Percentiles rank a stretch among this genome's conserved stretches.
Evolutionary conservation across 768 basidiomycete genomes (phyloP).

Genomic region (Rhodotorula diobovata): DNA sequence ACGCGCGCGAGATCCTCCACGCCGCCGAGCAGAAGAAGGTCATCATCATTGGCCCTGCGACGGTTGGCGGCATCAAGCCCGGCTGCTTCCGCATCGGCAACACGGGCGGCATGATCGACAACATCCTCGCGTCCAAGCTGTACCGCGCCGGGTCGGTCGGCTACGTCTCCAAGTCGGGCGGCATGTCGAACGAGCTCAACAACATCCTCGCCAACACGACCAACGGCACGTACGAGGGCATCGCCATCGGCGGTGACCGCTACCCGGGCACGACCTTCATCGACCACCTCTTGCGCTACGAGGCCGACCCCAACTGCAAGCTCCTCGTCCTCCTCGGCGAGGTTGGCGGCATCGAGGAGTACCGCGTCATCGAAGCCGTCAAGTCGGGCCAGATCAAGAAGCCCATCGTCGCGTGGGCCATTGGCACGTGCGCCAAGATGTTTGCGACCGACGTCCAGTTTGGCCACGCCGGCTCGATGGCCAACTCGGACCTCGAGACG

Average conservation of each 20-base stretch:
- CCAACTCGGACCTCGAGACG: slow-evolving; percentile 94
- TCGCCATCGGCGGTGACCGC: slow-evolving; percentile 98
- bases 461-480: slow-evolving; percentile 97
- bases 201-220: slow-evolving; percentile 94
- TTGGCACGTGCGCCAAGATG: slow-evolving; percentile 99
- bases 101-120: slow-evolving; percentile 99
- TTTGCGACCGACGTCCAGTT: slow-evolving; percentile 99
- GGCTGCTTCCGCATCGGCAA: slow-evolving; percentile 99
- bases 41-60: slow-evolving; percentile 92
- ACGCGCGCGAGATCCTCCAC: slow-evolving; percentile 92
- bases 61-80: slow-evolving; percentile 98
- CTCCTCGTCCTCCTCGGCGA: slow-evolving; percentile 98
- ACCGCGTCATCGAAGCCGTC: slow-evolving; percentile 97
- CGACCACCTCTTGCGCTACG: slow-evolving; percentile 96
- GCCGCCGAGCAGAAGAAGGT: slow-evolving; percentile 78
- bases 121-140: slow-evolving; percentile 96
- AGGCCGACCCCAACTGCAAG: slow-evolving; percentile 95
- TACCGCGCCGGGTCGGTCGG: slow-evolving; percentile 96
- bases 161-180: slow-evolving; percentile 98
- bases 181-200: slow-evolving; percentile 99
- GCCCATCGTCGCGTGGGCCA: slow-evolving; percentile 99
- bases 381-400: slow-evolving; percentile 89
- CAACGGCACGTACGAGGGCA: slow-evolving; percentile 99
- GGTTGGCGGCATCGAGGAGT: slow-evolving; percentile 98
- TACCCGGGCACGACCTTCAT: slow-evolving; percentile 99